These are phyloP conservation scores for Neofusicoccum kwambonambiense DNA, from an alignment of 2,329 filamentous ascomycete species.

Conservation along the genomic window DNA sequence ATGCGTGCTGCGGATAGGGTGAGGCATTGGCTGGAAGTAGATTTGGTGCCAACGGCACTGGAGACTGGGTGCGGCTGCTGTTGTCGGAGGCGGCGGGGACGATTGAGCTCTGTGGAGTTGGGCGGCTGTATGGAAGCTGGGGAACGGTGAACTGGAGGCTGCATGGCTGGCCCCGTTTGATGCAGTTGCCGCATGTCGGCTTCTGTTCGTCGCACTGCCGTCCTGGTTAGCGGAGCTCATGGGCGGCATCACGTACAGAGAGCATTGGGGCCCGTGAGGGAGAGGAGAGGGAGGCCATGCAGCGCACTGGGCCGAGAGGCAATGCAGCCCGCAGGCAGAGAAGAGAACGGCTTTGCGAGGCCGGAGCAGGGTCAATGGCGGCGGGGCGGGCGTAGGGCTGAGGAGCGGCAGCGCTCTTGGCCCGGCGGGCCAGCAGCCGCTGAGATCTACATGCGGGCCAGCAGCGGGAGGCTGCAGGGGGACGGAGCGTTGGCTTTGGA, in stretches of 20 bases:
- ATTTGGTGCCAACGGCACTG: neutral
- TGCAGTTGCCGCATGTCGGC: conserved; percentile 31
- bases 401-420: neutral
- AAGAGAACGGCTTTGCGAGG: neutral
- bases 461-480: neutral
- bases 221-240: neutral
- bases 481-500: too few species aligned
- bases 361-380: neutral
- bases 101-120: neutral
- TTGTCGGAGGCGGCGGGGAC: neutral
- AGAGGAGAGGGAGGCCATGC: too few species aligned
- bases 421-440: neutral
- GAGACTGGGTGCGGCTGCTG: conserved; percentile 3
- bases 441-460: neutral
- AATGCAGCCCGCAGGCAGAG: too few species aligned
- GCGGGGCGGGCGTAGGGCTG: neutral
- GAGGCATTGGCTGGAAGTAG: neutral
- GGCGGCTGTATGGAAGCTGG: conserved; percentile 13
- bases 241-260: neutral
- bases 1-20: conserved; percentile 19
- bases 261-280: too few species aligned
- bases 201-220: conserved; percentile 31
- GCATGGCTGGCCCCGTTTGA: conserved; percentile 30
- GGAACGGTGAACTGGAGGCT: conserved; percentile 27
- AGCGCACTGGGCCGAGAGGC: too few species aligned